These are phyloP conservation scores for Coniosporium apollinis DNA, from an alignment of 495 filamentous ascomycete species.

Conservation along the genomic window DNA sequence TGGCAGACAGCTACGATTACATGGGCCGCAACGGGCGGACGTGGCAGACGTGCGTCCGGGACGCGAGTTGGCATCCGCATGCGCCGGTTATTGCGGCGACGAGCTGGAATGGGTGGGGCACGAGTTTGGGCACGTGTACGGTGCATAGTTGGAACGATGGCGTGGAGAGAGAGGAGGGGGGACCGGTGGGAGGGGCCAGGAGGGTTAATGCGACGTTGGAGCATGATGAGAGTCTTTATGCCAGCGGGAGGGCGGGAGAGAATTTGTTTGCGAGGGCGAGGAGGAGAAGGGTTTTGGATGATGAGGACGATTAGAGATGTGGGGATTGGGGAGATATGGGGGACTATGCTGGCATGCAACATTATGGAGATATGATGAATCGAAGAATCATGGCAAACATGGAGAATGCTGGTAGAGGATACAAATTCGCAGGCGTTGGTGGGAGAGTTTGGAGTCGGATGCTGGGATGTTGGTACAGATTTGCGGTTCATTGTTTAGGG, in stretches of 20 bases:
- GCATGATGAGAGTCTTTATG: constrained; percentile 14
- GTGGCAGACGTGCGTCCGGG: constrained; percentile 75
- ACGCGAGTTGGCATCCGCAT: constrained; percentile 90
- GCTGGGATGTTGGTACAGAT: too few species aligned
- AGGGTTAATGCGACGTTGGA: constrained; percentile 9
- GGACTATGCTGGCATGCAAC: constrained; percentile 8
- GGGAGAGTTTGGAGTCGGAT: too few species aligned
- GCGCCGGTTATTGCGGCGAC: constrained; percentile 84
- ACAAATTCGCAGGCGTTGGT: too few species aligned
- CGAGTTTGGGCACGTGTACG: constrained; percentile 54
- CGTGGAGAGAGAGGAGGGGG: constrained; percentile 15
- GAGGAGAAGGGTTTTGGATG: neutral
- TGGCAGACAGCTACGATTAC: constrained; percentile 20
- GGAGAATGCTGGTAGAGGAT: too few species aligned
- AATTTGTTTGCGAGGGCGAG: neutral
- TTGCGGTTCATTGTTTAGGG: too few species aligned
- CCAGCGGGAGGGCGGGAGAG: neutral
- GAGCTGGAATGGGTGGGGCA: constrained; percentile 59
- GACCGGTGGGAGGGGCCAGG: constrained; percentile 7
- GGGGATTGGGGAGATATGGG: constrained; percentile 4
- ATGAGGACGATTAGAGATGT: too few species aligned
- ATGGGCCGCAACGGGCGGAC: constrained; percentile 19
- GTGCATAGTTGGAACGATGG: constrained; percentile 62
- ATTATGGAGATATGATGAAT: too few species aligned
- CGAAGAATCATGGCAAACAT: too few species aligned